Conservation (phyloP, 2,329 filamentous ascomycete genomes). For the Microdochium bolleyi region DNA sequence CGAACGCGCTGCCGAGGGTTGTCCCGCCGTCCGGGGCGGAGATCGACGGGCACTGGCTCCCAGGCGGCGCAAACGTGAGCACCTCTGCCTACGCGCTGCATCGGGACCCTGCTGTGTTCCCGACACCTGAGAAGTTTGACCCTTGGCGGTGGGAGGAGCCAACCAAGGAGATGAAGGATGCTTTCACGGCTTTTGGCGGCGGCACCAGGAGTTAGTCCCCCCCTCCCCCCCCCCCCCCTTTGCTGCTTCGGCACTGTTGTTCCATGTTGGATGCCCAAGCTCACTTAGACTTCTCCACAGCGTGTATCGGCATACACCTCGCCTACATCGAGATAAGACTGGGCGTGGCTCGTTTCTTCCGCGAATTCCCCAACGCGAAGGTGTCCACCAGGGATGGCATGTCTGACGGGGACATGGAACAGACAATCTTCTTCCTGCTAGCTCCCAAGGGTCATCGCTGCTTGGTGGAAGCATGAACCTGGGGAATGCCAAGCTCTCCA, state of each 20-base stretch:
- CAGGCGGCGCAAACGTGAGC: conserved; percentile 24
- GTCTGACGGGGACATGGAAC: conserved; percentile 20
- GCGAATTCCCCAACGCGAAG: conserved; percentile 25
- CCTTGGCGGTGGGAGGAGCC: conserved; percentile 23
- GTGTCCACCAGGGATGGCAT: conserved; percentile 18
- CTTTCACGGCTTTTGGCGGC: conserved; percentile 43
- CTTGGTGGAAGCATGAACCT: conserved; percentile 6
- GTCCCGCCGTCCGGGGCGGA: conserved; percentile 25
- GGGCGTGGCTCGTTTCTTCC: conserved; percentile 39
- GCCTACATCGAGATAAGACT: conserved; percentile 45
- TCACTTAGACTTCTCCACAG: conserved; percentile 3
- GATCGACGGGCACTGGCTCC: conserved; percentile 26
- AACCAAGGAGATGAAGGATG: conserved; percentile 33
- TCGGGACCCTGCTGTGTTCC: conserved; percentile 26
- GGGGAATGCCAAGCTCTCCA: too few relatives aligned
- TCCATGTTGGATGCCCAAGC: too few relatives aligned
- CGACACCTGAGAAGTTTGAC: conserved; percentile 21
- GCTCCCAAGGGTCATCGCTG: conserved; percentile 17
- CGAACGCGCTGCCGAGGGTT: conserved; percentile 23
- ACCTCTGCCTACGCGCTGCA: conserved; percentile 35
- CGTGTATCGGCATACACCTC: conserved; percentile 46
- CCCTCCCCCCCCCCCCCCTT: neutral
- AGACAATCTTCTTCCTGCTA: conserved; percentile 17
- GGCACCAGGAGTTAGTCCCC: conserved; percentile 32
- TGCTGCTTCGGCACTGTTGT: neutral